Evolutionary conservation across 768 basidiomycete genomes (phyloP), one percentile per base, ranked within the genome.

Genomic region (Lyophyllum semitale): DNA sequence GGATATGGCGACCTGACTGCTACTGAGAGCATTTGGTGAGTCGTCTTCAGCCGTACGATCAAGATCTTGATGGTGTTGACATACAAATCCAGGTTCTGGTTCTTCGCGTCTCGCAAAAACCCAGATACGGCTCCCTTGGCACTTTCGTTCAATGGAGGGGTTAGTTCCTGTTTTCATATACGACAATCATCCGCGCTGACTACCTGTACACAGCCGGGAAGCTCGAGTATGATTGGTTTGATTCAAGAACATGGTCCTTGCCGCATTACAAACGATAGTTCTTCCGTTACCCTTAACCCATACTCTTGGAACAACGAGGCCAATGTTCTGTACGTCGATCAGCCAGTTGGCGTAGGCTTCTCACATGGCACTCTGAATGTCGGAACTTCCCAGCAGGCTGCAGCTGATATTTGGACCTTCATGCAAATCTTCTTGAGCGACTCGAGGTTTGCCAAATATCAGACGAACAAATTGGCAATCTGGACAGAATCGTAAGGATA

Each of bases 221-320:
- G 77, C 61, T 81, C 81, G 3, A 79, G 79, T 37, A 81, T 81
- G 71, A 72, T 87, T 1, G 89, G 88, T 3, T 73, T 91, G 12
- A 78, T 91, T 56, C 88, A 89, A 78, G 90, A 90, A 67, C 71
- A 79, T 60, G 91, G 91, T 3, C 91, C 91, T 1, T 93, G 92
- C 68, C 73, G 80, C 20, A 82, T 85, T 53, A 80, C 72, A n/a
- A 83, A 82, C 60, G 81, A 84, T 63, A 79, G 75, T 58, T 72
- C 69, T 2, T 66, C 72, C 26, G 80, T 85, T 25, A 69, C 71
- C 1, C 63, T 74, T 18, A 87, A 87, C 60, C 79, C 81, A 1
- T 78, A 68, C 61, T 82, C 84, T 0, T 86, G 84, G 84, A 84
- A 83, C 66, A 80, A 78, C 62, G 67, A 79, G 44, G 75, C 77